Conservation (phyloP, 2,329 filamentous ascomycete genomes). For the Talaromyces albobiverticillius region DNA sequence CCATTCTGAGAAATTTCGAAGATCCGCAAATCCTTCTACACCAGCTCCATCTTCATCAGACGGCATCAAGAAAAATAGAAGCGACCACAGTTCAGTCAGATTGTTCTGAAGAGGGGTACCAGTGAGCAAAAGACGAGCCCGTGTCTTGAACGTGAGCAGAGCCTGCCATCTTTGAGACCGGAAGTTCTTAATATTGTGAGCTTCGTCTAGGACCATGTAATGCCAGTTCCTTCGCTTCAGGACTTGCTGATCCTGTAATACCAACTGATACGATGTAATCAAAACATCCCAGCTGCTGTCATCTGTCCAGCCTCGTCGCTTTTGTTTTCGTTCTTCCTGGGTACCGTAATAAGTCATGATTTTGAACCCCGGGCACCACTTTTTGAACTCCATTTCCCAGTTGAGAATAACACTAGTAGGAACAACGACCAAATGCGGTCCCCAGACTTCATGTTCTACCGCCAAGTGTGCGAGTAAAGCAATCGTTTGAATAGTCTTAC, state of each 20-base stretch:
- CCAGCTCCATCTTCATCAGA: conserved; percentile 71
- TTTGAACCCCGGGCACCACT: conserved; percentile 95
- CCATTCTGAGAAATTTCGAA: conserved; percentile 96
- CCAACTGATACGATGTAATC: conserved; percentile 96
- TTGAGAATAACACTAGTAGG: conserved; percentile 98
- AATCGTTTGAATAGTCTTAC: conserved; percentile 98
- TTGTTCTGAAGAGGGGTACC: conserved; percentile 97
- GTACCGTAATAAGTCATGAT: conserved; percentile 96
- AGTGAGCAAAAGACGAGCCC: conserved; percentile 80
- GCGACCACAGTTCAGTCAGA: conserved; percentile 91
- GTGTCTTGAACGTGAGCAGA: conserved; percentile 87
- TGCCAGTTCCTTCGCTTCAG: conserved; percentile 94
- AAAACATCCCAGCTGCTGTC: conserved; percentile 95
- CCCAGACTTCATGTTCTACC: conserved; percentile 87
- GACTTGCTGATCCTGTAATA: conserved; percentile 88
- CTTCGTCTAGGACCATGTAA: conserved; percentile 97
- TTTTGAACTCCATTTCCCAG: conserved; percentile 99
- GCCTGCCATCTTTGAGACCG: conserved; percentile 97
- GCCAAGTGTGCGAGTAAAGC: conserved; percentile 89
- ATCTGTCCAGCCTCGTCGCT: conserved; percentile 89
- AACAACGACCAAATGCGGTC: conserved; percentile 91
- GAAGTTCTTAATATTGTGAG: conserved; percentile 99
- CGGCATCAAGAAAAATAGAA: conserved; percentile 95
- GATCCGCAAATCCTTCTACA: conserved; percentile 83
- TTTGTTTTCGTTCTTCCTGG: conserved; percentile 85